Conservation (phyloP, 768 basidiomycete genomes). For the Mycena olivaceomarginata region DNA sequence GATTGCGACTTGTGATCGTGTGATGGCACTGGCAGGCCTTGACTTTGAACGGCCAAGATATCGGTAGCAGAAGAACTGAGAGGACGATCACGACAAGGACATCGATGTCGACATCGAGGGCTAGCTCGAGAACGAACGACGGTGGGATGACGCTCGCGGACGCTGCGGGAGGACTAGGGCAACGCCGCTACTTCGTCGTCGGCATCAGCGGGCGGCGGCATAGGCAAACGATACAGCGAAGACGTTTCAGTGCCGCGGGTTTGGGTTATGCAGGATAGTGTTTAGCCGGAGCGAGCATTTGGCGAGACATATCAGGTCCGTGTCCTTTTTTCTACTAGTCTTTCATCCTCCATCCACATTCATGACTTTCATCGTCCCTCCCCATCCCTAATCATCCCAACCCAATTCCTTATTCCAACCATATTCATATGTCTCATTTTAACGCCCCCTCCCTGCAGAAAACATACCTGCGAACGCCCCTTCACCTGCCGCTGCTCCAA, state of each 20-base stretch:
- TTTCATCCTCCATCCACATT: not conserved
- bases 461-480: conserved; percentile 98
- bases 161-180: no score
- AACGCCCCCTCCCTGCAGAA: conserved; percentile 67
- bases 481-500: conserved; percentile 97
- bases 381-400: not conserved
- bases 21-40: no score
- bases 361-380: not conserved
- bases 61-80: no score
- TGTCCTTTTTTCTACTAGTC: conserved; percentile 14
- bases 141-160: no score
- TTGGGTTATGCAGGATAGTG: conserved; percentile 97
- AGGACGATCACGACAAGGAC: no score
- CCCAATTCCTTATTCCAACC: no score
- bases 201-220: conserved; percentile 35
- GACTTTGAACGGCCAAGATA: no score
- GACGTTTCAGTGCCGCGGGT: conserved; percentile 96
- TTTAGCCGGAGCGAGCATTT: conserved; percentile 97
- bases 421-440: no score
- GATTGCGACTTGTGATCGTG: no score
- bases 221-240: conserved; percentile 86
- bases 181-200: no score
- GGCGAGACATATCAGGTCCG: conserved; percentile 95
- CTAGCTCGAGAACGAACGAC: no score
- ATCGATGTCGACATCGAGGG: no score